A percentile compares a stretch with the other conserved stretches of the same genome.
Conservation (phyloP, 2,329 filamentous ascomycete species). For the Fusarium foetens region DNA sequence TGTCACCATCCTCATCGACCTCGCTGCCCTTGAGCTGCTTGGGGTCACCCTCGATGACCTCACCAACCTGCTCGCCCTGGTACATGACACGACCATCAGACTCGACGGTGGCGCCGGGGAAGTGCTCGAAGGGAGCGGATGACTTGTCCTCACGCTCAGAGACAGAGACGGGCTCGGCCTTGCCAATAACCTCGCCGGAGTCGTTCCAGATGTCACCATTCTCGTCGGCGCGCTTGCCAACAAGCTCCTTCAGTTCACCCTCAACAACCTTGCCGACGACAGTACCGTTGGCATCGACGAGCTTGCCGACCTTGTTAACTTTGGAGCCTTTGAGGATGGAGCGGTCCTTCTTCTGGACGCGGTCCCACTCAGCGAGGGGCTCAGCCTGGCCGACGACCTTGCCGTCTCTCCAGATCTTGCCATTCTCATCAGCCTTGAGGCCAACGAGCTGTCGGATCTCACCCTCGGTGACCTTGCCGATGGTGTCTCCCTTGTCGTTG, state of each 20-base stretch:
- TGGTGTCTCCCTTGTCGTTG: constrained; percentile 60
- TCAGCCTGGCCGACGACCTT: constrained; percentile 74
- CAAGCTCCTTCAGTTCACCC: constrained; percentile 70
- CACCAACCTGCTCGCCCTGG: constrained; percentile 66
- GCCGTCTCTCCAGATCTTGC: constrained; percentile 73
- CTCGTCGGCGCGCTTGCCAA: constrained; percentile 72
- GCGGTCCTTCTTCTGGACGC: constrained; percentile 53
- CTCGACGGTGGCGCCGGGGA: constrained; percentile 64
- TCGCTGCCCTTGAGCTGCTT: constrained; percentile 72
- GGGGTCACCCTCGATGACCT: constrained; percentile 70
- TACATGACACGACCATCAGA: constrained; percentile 63
- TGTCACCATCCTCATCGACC: constrained; percentile 76
- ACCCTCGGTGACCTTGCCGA: constrained; percentile 72
- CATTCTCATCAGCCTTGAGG: constrained; percentile 74
- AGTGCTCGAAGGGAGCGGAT: constrained; percentile 66
- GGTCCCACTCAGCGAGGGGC: constrained; percentile 66
- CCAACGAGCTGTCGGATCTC: constrained; percentile 71
- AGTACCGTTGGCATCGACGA: constrained; percentile 63
- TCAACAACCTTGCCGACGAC: constrained; percentile 71
- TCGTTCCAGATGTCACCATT: constrained; percentile 78
- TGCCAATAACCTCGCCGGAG: constrained; percentile 73
- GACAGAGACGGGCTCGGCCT: constrained; percentile 68
- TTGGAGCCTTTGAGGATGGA: constrained; percentile 63
- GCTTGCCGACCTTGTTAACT: constrained; percentile 69
- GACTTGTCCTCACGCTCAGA: constrained; percentile 62